Base-by-base conservation (phyloP, 108 stramenopile species). In the Skeletonema tropicum region DNA sequence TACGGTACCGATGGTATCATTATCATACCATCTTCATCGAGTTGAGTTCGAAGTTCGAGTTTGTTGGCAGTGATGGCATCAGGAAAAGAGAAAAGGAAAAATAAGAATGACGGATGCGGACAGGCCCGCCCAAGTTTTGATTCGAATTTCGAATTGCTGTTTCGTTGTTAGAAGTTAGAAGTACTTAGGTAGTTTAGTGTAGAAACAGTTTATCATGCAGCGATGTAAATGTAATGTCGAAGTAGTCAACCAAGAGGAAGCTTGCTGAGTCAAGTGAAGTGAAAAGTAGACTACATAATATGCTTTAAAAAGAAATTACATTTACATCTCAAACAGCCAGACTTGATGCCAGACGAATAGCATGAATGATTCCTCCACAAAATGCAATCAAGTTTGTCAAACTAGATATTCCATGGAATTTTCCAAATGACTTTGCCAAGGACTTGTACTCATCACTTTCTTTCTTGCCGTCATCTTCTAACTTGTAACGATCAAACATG, bases 321-420 rank as follows among this genome's bases (percentile, higher is more conserved):
- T 19, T 49, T 49, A 5, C 48, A 19, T 17, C n/a, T 55, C 52
- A 55, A 23, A 23, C 74, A 42, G 73, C 75, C 42, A 88, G 68
- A 38, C 52, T 65, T 17, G 85, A 78, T 17, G 85, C 77, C 57
- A 88, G 46, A 12, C 70, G 74, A 39, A 86, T 73, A 21, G 77
- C 85, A 71, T 92, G 89, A 15, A 83, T 85, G 11, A 87, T 69
- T 7, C 85, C 89, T 21, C 84, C 91, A 55, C 81, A 83, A 30
- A 92, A 83, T 26, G 89, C 88, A 14, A 86, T 74, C 26, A 92
- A 68, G 62, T 92, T 92, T 1, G 86, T 74, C 52, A 92, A 75
- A 21, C 87, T 87, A 12, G 87, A 88, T 63, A 92, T 74, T 1
- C 94, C 94, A 66, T 95, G 94, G 35, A 93, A 72, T 69, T 77